Conservation (phyloP, 352 stramenopile genomes). For the Phytophthora citrophthora region DNA sequence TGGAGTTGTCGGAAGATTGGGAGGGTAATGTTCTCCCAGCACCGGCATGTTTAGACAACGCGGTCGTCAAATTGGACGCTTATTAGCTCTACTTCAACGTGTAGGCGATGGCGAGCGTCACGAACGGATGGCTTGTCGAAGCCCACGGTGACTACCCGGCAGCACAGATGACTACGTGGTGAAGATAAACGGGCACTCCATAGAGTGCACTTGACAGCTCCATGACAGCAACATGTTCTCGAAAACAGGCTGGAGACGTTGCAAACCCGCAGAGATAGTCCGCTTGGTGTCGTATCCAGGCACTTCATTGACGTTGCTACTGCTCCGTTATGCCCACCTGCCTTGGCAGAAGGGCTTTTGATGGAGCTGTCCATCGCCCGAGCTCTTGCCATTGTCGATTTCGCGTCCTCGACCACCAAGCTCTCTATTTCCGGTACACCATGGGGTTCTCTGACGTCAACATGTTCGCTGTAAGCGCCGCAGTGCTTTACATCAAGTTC, state of each 20-base stretch:
- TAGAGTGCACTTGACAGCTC: constrained; percentile 10
- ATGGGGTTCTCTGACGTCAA: constrained; percentile 38
- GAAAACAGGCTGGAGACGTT: constrained; percentile 28
- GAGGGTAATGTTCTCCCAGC: constrained; percentile 4
- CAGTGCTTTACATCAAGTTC: constrained; percentile 72
- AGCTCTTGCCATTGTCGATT: constrained; percentile 31
- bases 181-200: constrained; percentile 7
- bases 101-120: constrained; percentile 8
- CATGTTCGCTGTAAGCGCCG: constrained; percentile 48
- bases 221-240: constrained; percentile 25
- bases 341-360: constrained; percentile 10
- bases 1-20: not conserved
- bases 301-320: constrained; percentile 14
- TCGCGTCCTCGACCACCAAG: constrained; percentile 30
- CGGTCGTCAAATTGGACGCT: constrained; percentile 15
- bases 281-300: constrained; percentile 12
- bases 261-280: constrained; percentile 24
- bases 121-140: constrained; percentile 9
- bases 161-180: constrained; percentile 7
- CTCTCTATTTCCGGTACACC: constrained; percentile 8
- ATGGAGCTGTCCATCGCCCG: not conserved
- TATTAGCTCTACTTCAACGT: constrained; percentile 23
- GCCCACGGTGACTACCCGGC: too few relatives aligned
- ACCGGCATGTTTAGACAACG: not conserved
- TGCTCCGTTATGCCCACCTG: constrained; percentile 2